Base-by-base conservation (phyloP, 495 filamentous ascomycete genomes). In the Penicillium manginii region DNA sequence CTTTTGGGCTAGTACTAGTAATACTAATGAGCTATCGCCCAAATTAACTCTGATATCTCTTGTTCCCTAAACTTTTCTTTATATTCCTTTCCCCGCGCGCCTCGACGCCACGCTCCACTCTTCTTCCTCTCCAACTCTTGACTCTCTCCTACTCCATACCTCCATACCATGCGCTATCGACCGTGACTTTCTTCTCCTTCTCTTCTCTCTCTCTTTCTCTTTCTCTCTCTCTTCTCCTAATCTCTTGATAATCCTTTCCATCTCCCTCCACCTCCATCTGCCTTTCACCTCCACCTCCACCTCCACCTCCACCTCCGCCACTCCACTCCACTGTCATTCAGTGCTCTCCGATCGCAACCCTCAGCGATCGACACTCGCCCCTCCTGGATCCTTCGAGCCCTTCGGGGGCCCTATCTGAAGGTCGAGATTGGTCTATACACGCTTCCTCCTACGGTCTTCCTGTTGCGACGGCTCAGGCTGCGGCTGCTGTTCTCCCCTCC, bases 301-400 rank as follows among this genome's bases (percentile, higher is more conserved):
- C 23, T 26, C 23, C 23, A 2, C 23, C 23, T 2, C 23, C 26
- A 29, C 26, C 26, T 7, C 26, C 26, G 6, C 26, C 26, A 8
- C 26, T 8, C 6, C 26, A 1, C 26, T 29, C 26, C 26, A 29
- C 26, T 29, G 26, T 29, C 26, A 29, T 8, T 35, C 32, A 21
- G 14, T 50, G 26, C 32, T 40, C 63, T 54, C 63, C 72, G 76
- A 72, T 77, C 73, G 67, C 65, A 52, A 68, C 49, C 54, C 50
- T 46, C 67, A 45, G 67, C 67, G 67, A 67, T 69, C 67, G 57
- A 59, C 61, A 59, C 58, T 69, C 67, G 72, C 69, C 68, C 73
- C 72, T 71, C 73, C 77, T 80, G 77, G 77, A 80, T 80, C 71
- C 77, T 73, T 71, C 77, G 67, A 77, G 69, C 65, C 58, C 70